Evolutionary conservation across 225 moss, liverwort and hornwort genomes (phyloP), one percentile per base, ranked within the genome.

Genomic region (Pseudisothecium myosuroides): DNA sequence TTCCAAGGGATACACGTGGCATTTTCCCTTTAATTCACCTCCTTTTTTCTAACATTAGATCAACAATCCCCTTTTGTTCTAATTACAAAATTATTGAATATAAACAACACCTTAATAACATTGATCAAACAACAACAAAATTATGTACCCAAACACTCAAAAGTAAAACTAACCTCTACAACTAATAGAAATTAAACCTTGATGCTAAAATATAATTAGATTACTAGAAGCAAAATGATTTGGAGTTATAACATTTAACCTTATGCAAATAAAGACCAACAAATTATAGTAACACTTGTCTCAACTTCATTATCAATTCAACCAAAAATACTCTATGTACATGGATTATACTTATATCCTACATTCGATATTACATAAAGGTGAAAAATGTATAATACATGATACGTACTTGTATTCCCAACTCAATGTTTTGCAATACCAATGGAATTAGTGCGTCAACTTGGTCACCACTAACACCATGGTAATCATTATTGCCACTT

Each of bases 401-500:
- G 31, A 76, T 39, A 69, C 82, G 5, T 74, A 88, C 92, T 82
- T 49, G 58, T 26, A 90, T 5, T 82, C 68, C 79, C 5, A 65
- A 11, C 43, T 84, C 83, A 61, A 94, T 93, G 41, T 10, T 52
- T 45, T 85, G 36, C 47, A 92, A 50, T 49, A 92, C 86, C 12
- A 84, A 80, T 50, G 85, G 60, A 69, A 93, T 62, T 15, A 80
- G 2, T 7, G 69, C 24, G 3, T 75, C 79, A 43, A 41, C 2
- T 71, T 63, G 45, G 6, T 49, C 74, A 34, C 6, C 10, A 2
- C 6, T n/a, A 2, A 24, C 3, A 52, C 5, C 17, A 5, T 10
- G 3, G 54, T 92, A 92, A 88, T 95, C 94, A 79, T 94, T 94
- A 86, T 72, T 89, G 59, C 93, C 92, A 52, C 10, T 76, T 90